Conservation (phyloP, 768 basidiomycete species). For the Lactarius sp. region DNA sequence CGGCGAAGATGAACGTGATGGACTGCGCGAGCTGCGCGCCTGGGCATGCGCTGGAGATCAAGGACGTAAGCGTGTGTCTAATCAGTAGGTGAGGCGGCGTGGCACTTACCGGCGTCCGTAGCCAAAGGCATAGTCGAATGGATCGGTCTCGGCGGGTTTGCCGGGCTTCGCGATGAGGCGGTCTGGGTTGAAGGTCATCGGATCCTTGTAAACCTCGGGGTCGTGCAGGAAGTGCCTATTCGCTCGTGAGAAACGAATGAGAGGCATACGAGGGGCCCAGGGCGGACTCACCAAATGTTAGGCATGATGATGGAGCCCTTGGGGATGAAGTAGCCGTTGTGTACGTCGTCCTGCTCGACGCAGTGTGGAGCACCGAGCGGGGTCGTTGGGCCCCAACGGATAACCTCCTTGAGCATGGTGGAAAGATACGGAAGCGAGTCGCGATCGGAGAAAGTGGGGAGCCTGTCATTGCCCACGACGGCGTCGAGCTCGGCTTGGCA, state of each 20-base stretch:
- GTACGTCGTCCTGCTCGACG: constrained; percentile 35
- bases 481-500: constrained; percentile 29
- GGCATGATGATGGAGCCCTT: constrained; percentile 35
- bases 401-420: constrained; percentile 26
- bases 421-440: constrained; percentile 26
- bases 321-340: constrained; percentile 38
- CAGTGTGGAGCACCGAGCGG: constrained; percentile 34
- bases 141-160: constrained; percentile 25
- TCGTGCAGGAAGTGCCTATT: constrained; percentile 32
- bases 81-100: neutral
- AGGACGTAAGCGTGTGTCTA: neutral
- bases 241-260: neutral
- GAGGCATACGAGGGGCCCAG: neutral
- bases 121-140: constrained; percentile 27
- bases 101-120: constrained; percentile 29
- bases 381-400: constrained; percentile 28
- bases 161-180: constrained; percentile 28
- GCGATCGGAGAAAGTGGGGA: constrained; percentile 25
- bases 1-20: constrained; percentile 23
- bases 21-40: constrained; percentile 21
- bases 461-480: constrained; percentile 25
- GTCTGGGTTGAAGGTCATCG: constrained; percentile 31
- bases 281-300: constrained; percentile 32
- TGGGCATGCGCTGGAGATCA: constrained; percentile 20
- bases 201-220: constrained; percentile 30